A percentile compares a stretch with the other conserved stretches of the same genome.
Conservation (phyloP, 805 yeast genomes). For the Aciculoconidium aculeatum region DNA sequence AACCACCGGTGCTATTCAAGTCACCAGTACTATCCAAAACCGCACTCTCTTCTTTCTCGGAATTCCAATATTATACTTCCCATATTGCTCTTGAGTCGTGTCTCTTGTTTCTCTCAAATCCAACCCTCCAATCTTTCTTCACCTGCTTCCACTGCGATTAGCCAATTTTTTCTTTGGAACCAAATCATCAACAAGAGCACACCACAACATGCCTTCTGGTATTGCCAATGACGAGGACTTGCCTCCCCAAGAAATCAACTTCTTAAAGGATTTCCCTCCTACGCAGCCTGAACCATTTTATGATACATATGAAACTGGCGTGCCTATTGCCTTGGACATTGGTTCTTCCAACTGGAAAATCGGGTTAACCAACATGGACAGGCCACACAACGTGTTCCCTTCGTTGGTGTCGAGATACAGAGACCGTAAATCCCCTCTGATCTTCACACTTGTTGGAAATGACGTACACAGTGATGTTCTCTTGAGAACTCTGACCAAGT, state of each 20-base stretch:
- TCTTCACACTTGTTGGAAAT: slow-evolving; percentile 73
- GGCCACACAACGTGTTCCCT: slow-evolving; percentile 65
- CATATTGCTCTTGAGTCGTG: too few species aligned
- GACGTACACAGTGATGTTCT: slow-evolving; percentile 71
- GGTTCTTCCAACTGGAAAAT: slow-evolving; percentile 61
- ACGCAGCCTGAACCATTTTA: slow-evolving; percentile 41
- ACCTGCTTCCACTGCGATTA: too few species aligned
- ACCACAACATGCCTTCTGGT: too few species aligned
- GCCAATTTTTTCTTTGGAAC: too few species aligned
- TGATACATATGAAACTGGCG: slow-evolving; percentile 42
- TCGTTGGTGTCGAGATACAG: slow-evolving; percentile 65
- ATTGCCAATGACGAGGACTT: slow-evolving; percentile 16
- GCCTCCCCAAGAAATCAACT: slow-evolving; percentile 39
- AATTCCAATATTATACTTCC: too few species aligned
- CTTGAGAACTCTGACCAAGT: slow-evolving; percentile 58
- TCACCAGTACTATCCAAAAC: too few species aligned
- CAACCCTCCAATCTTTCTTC: too few species aligned
- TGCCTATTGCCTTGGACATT: slow-evolving; percentile 85
- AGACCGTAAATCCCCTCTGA: slow-evolving; percentile 62
- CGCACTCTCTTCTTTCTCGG: too few species aligned
- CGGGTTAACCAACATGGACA: slow-evolving; percentile 45
- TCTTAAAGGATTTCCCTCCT: slow-evolving; percentile 37
- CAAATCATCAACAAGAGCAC: too few species aligned
- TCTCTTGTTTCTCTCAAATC: too few species aligned
- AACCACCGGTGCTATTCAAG: too few species aligned